Evolutionary conservation across 495 filamentous ascomycete species (phyloP).

Genomic region (Penicillium turbatum): DNA sequence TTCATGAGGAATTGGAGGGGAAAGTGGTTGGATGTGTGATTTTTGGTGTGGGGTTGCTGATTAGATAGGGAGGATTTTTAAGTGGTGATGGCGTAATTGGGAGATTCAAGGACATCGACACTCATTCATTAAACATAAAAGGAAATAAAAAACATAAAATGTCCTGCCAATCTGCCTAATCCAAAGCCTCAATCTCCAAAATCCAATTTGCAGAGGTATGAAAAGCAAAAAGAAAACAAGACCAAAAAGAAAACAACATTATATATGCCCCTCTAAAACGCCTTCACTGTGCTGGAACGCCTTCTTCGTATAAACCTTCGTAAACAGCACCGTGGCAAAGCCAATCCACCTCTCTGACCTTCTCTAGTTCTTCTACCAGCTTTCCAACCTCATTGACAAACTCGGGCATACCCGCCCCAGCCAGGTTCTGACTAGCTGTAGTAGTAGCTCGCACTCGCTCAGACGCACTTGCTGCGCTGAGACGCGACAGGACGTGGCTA

Average conservation of each 20-base stretch:
- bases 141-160: background rate
- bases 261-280: conserved; percentile 1
- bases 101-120: background rate
- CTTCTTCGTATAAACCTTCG: conserved; percentile 56
- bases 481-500: conserved; percentile 68
- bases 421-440: conserved; percentile 77
- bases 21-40: background rate
- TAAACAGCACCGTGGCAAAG: conserved; percentile 76
- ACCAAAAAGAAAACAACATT: background rate
- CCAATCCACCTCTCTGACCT: conserved; percentile 74
- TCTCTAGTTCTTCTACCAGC: conserved; percentile 72
- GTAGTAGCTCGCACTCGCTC: conserved; percentile 79
- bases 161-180: conserved; percentile 6
- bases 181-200: background rate
- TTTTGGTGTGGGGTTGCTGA: conserved; percentile 9
- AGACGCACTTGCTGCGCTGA: conserved; percentile 69
- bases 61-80: conserved; percentile 2
- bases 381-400: conserved; percentile 82
- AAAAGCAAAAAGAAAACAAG: background rate
- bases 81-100: background rate
- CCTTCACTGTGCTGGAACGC: conserved; percentile 19
- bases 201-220: background rate
- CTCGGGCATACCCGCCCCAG: conserved; percentile 76
- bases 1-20: background rate
- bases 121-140: too few relatives aligned